Evolutionary conservation across 2,329 filamentous ascomycete species (phyloP).

Genomic region (Exophiala mesophila): DNA sequence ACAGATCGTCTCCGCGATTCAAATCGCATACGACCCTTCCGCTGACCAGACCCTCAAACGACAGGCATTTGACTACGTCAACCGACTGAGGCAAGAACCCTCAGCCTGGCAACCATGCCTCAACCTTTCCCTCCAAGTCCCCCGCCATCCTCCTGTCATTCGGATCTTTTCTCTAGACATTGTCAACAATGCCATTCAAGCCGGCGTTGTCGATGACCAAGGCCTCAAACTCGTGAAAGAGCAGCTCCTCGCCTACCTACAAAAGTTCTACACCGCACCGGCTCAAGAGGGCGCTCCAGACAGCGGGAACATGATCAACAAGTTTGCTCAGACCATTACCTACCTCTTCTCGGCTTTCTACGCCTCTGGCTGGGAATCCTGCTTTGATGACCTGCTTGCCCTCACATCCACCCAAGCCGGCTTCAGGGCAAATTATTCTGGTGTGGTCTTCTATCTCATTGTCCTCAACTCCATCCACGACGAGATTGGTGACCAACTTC

Average conservation of each 20-base stretch:
- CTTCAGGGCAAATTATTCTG: conserved; percentile 63
- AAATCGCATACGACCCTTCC: conserved; percentile 81
- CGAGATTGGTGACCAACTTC: conserved; percentile 89
- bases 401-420: conserved; percentile 63
- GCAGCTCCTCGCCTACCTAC: conserved; percentile 74
- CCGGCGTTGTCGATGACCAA: conserved; percentile 66
- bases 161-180: conserved; percentile 87
- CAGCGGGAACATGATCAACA: conserved; percentile 79
- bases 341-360: conserved; percentile 89
- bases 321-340: conserved; percentile 91
- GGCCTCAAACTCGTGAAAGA: conserved; percentile 74
- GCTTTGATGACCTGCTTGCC: conserved; percentile 82
- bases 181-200: conserved; percentile 85
- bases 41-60: conserved; percentile 69
- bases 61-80: conserved; percentile 62
- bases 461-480: conserved; percentile 88
- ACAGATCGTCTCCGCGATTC: conserved; percentile 59
- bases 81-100: conserved; percentile 72
- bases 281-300: conserved; percentile 55
- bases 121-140: conserved; percentile 73
- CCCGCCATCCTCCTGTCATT: conserved; percentile 73
- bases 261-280: conserved; percentile 63
- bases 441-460: conserved; percentile 81
- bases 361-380: conserved; percentile 76
- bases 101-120: conserved; percentile 89